Evolutionary conservation across 345 rosid genomes (phyloP).

Genomic region (Citrus mangshanensis): DNA sequence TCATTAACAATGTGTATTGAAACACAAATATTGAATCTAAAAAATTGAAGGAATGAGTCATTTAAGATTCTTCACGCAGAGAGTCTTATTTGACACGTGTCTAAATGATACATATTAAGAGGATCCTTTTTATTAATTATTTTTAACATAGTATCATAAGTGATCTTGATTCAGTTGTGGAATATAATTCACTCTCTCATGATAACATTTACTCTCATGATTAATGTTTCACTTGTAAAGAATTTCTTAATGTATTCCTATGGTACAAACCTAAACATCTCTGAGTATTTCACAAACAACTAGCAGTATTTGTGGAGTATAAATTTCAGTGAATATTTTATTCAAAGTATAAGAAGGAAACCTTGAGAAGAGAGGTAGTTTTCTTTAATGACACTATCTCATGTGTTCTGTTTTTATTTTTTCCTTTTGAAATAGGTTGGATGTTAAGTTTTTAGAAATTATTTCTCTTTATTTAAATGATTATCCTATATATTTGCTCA

Average conservation of each 20-base stretch:
- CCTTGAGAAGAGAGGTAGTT: background rate
- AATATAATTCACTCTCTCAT: background rate
- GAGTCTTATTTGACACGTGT: background rate
- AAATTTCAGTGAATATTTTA: background rate
- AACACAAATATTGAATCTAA: background rate
- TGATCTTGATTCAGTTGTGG: background rate
- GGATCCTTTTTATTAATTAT: background rate
- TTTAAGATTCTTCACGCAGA: background rate
- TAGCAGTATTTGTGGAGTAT: background rate
- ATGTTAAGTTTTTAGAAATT: background rate
- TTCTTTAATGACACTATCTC: background rate
- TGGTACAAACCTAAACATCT: background rate
- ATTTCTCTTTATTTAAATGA: background rate
- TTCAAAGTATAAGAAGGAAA: background rate
- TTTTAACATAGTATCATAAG: background rate
- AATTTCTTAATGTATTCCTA: background rate
- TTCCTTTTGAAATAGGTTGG: background rate
- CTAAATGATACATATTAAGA: background rate
- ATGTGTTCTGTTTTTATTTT: background rate
- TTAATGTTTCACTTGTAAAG: background rate
- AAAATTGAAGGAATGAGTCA: background rate
- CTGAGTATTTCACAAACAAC: background rate
- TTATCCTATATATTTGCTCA: background rate
- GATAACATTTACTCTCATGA: background rate
- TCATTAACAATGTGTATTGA: background rate